Evolutionary conservation across 768 basidiomycete genomes (phyloP).

Genomic region (Pisolithus albus): DNA sequence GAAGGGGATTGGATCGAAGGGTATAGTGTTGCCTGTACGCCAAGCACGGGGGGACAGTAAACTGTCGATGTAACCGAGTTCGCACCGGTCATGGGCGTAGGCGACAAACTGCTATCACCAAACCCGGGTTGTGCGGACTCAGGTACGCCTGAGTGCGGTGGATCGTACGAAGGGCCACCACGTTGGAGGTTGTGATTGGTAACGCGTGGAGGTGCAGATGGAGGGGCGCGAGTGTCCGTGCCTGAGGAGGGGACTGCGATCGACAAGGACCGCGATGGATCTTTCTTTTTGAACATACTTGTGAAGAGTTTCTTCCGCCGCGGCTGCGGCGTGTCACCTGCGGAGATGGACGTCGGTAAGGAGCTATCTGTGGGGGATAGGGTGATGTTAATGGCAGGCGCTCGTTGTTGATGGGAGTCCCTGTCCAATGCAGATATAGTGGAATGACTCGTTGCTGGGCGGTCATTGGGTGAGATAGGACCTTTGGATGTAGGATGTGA

Average conservation of each 20-base stretch:
- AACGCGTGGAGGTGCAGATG: background rate
- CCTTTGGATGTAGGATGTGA: slow-evolving; percentile 5
- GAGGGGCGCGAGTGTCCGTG: slow-evolving; percentile 6
- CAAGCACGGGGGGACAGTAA: slow-evolving; percentile 47
- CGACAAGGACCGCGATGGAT: slow-evolving; percentile 11
- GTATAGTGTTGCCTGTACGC: slow-evolving; percentile 60
- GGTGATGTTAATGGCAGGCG: slow-evolving; percentile 13
- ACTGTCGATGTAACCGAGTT: background rate
- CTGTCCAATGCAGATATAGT: background rate
- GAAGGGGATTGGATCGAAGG: slow-evolving; percentile 36
- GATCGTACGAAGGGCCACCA: no score
- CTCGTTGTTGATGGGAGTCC: background rate
- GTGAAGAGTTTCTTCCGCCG: slow-evolving; percentile 53
- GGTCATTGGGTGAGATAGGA: background rate
- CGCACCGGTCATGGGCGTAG: slow-evolving; percentile 3
- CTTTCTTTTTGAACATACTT: slow-evolving; percentile 62
- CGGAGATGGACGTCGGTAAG: slow-evolving; percentile 6
- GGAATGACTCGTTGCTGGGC: slow-evolving; percentile 3
- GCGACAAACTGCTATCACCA: slow-evolving; percentile 10
- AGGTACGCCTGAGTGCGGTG: no score
- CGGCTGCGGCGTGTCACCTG: slow-evolving; percentile 7
- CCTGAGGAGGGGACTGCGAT: slow-evolving; percentile 25
- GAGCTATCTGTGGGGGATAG: slow-evolving; percentile 10
- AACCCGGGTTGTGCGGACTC: background rate
- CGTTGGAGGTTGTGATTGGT: no score